Percentiles rank a stretch among this genome's conserved stretches.
Evolutionary conservation across 495 filamentous ascomycete species (phyloP).

Genomic region (Tuber melanosporum): DNA sequence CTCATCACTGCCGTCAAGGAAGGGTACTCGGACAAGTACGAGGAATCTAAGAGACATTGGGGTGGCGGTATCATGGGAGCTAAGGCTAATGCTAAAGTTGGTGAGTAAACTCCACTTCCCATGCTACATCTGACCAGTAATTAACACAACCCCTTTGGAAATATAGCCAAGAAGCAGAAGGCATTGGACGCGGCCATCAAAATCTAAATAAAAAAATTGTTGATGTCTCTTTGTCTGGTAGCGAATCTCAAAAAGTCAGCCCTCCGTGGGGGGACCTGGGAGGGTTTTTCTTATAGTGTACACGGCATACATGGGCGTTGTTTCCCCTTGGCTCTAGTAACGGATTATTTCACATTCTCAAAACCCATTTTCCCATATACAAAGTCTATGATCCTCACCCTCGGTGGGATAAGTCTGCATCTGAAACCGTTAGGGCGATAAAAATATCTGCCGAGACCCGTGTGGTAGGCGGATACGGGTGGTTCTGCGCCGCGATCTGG

Average conservation of each 20-base stretch:
- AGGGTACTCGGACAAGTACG: constrained; percentile 92
- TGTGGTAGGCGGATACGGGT: background rate
- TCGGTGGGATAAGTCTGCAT: background rate
- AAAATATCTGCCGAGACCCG: background rate
- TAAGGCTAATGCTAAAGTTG: constrained; percentile 86
- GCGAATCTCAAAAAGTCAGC: background rate
- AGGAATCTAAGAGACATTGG: constrained; percentile 89
- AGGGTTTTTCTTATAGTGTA: background rate
- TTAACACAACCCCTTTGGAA: constrained; percentile 13
- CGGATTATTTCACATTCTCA: background rate
- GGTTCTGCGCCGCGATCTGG: background rate
- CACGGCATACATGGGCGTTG: background rate
- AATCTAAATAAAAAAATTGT: constrained; percentile 58
- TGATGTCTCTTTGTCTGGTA: background rate
- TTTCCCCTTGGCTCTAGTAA: background rate
- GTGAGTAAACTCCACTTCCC: constrained; percentile 39
- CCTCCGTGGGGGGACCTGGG: background rate
- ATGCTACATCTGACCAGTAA: background rate
- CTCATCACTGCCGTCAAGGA: constrained; percentile 95
- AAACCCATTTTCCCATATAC: background rate
- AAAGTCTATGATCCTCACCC: background rate
- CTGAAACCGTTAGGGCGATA: background rate
- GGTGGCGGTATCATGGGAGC: constrained; percentile 99
- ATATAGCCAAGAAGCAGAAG: constrained; percentile 78
- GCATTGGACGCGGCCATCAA: constrained; percentile 87